Evolutionary conservation across 805 yeast species (phyloP).

Genomic region (Lachancea cidri): DNA sequence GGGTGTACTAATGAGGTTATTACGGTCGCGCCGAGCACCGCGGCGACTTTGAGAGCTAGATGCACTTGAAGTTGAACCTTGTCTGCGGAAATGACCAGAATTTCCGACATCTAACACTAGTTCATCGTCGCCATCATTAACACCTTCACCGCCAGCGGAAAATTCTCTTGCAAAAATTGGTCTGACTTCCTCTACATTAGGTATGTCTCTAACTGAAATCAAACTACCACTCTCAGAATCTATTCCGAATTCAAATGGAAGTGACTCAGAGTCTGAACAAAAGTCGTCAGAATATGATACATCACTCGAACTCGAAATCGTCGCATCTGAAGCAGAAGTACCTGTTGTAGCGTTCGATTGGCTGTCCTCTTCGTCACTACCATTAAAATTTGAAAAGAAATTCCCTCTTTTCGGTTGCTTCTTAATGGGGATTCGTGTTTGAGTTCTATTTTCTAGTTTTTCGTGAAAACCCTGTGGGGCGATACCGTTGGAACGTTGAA

Average conservation of each 20-base stretch:
- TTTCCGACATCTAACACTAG: slow-evolving; percentile 19
- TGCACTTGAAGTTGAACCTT: slow-evolving; percentile 11
- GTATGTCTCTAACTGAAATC: slow-evolving; percentile 20
- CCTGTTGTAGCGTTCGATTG: slow-evolving; percentile 6
- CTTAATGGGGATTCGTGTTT: neutral
- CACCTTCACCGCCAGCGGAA: neutral
- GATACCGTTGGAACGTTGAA: neutral
- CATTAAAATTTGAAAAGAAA: slow-evolving; percentile 16
- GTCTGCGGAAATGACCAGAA: slow-evolving; percentile 17
- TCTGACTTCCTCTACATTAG: slow-evolving; percentile 3
- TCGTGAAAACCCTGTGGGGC: neutral
- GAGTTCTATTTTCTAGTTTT: neutral
- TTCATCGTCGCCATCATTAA: slow-evolving; percentile 13
- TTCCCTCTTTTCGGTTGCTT: slow-evolving; percentile 12
- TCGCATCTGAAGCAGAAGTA: slow-evolving; percentile 7
- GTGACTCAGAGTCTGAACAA: slow-evolving; percentile 20
- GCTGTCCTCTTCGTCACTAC: slow-evolving; percentile 15
- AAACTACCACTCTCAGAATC: slow-evolving; percentile 26
- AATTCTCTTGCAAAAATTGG: neutral
- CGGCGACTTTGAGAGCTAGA: slow-evolving; percentile 7
- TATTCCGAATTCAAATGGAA: slow-evolving; percentile 31
- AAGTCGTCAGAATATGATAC: slow-evolving; percentile 4
- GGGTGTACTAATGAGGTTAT: neutral
- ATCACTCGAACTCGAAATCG: slow-evolving; percentile 1
- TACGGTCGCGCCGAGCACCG: neutral